Conservation (phyloP, 345 rosid genomes). For the Eucalyptus shirleyi region DNA sequence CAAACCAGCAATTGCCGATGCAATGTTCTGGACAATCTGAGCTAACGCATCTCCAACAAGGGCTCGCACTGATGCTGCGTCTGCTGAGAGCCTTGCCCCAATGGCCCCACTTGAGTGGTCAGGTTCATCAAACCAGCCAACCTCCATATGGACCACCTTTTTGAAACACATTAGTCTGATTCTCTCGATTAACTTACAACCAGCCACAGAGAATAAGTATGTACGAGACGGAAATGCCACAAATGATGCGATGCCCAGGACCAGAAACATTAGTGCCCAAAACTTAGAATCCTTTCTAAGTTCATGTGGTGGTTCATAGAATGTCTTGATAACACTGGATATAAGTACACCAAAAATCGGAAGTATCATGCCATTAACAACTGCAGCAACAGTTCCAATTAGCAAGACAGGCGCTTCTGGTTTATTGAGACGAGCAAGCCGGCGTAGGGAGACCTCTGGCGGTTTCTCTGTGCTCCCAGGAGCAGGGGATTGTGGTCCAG, state of each 20-base stretch:
- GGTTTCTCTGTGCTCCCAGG: not conserved
- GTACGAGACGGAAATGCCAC: constrained; percentile 30
- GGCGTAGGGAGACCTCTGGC: constrained; percentile 26
- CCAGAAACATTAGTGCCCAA: constrained; percentile 57
- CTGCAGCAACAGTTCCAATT: constrained; percentile 44
- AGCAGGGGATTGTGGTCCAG: not conserved
- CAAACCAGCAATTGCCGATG: constrained; percentile 52
- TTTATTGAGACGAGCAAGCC: constrained; percentile 66
- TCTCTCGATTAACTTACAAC: constrained; percentile 48
- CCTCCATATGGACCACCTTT: constrained; percentile 79
- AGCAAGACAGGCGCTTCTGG: constrained; percentile 68
- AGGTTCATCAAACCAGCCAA: constrained; percentile 78
- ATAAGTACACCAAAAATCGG: constrained; percentile 47
- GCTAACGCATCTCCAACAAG: constrained; percentile 72
- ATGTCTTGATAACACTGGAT: constrained; percentile 38
- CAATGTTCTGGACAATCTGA: constrained; percentile 40
- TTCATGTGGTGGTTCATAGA: constrained; percentile 43
- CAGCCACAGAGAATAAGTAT: constrained; percentile 61
- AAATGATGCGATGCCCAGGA: constrained; percentile 49
- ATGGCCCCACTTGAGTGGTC: constrained; percentile 70
- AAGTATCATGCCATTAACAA: constrained; percentile 36
- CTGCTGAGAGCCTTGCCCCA: constrained; percentile 84
- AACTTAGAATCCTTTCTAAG: constrained; percentile 47
- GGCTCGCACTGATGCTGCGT: constrained; percentile 63
- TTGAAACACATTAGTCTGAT: constrained; percentile 63